These are phyloP conservation scores for Didymella segeticola DNA, from an alignment of 2,329 filamentous ascomycete genomes.

Conservation along the genomic window DNA sequence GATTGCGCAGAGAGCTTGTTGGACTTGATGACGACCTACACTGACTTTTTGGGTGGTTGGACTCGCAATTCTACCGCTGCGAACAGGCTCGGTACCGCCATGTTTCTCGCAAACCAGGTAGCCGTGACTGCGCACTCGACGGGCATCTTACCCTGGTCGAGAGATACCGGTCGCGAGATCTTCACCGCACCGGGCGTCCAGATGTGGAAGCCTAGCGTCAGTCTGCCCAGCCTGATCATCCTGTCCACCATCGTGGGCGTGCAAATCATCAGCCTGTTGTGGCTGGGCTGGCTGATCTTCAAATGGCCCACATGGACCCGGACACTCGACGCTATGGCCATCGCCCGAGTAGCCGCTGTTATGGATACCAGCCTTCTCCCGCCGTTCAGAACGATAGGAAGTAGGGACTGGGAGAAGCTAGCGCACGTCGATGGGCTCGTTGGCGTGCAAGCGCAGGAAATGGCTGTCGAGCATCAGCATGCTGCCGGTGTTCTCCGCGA, in stretches of 20 bases:
- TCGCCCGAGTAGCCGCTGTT: slow-evolving; percentile 5
- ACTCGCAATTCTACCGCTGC: background rate
- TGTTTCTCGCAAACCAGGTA: background rate
- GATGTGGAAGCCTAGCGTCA: background rate
- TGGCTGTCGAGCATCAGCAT: background rate
- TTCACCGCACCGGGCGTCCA: background rate
- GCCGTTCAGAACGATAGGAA: background rate
- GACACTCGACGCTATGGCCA: slow-evolving; percentile 12
- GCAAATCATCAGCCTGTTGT: background rate
- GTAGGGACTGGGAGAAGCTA: background rate
- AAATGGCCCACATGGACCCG: slow-evolving; percentile 10
- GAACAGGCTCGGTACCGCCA: background rate
- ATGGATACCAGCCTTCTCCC: background rate
- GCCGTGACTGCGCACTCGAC: background rate
- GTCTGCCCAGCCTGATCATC: background rate
- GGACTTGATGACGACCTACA: background rate
- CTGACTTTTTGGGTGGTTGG: background rate
- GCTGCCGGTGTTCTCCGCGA: background rate
- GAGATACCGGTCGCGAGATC: background rate
- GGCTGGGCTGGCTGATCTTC: background rate
- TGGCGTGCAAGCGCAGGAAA: background rate
- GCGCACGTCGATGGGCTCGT: background rate
- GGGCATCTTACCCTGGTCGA: background rate
- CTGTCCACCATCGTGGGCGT: background rate
- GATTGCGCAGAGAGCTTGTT: background rate